Evolutionary conservation across 2,329 filamentous ascomycete genomes (phyloP).

Genomic region (Blastomyces emzantsi): DNA sequence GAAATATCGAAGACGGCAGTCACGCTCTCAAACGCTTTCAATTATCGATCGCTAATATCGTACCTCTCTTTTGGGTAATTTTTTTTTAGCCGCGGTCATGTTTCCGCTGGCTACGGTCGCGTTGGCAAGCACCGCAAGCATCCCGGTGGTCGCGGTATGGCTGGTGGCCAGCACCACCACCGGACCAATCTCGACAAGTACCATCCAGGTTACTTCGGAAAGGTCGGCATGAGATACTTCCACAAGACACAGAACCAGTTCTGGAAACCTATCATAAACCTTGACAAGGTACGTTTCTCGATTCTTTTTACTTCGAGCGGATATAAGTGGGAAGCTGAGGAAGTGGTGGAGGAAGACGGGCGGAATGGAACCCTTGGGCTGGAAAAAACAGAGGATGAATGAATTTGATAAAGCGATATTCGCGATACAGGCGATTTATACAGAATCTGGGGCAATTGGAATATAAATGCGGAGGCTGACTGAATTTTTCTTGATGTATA

Average conservation of each 20-base stretch:
- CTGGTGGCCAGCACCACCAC: constrained; percentile 99
- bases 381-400: constrained; percentile 1
- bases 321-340: background rate
- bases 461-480: background rate
- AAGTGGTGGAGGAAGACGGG: background rate
- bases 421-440: constrained; percentile 7
- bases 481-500: constrained; percentile 30
- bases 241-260: constrained; percentile 92
- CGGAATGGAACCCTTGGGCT: constrained; percentile 1
- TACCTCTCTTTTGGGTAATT: constrained; percentile 14
- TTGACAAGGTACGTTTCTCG: constrained; percentile 74
- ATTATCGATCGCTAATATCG: background rate
- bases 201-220: constrained; percentile 99
- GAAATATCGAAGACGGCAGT: background rate
- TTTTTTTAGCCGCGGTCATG: constrained; percentile 73
- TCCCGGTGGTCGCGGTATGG: constrained; percentile 71
- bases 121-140: constrained; percentile 98
- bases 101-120: constrained; percentile 96
- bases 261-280: constrained; percentile 98
- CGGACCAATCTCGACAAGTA: constrained; percentile 87
- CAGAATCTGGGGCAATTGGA: constrained; percentile 3
- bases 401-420: background rate
- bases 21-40: background rate
- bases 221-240: constrained; percentile 94
- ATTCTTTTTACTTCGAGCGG: background rate